Evolutionary conservation across 306 rosid genomes (phyloP).

Genomic region (Quercus rubra): DNA sequence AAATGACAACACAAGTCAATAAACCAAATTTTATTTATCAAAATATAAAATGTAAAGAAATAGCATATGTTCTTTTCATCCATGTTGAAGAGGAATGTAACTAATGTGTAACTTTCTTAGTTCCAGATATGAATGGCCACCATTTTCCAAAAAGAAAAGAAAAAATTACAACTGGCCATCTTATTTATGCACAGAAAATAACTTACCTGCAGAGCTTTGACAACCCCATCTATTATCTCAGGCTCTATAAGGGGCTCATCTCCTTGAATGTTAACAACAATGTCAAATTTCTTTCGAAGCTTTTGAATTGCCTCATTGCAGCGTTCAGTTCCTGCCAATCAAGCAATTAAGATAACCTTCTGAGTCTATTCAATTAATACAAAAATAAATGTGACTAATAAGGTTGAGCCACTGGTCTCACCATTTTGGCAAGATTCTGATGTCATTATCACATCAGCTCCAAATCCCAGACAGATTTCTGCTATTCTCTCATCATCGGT

Average conservation of each 20-base stretch:
- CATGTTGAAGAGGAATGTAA: neutral
- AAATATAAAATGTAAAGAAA: neutral
- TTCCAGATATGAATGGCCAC: neutral
- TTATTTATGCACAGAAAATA: neutral
- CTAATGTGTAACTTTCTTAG: neutral
- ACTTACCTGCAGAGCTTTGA: conserved; percentile 83
- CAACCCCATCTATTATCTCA: conserved; percentile 84
- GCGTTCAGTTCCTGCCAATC: conserved; percentile 74
- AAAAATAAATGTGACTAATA: neutral
- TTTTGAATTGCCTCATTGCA: conserved; percentile 84
- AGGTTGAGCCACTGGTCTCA: conserved; percentile 21
- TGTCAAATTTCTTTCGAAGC: conserved; percentile 70
- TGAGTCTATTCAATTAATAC: neutral
- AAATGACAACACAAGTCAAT: neutral
- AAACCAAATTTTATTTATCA: neutral
- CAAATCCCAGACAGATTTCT: conserved; percentile 78
- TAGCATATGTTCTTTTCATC: too few species aligned
- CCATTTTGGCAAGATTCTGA: conserved; percentile 84
- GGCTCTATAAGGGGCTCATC: conserved; percentile 96
- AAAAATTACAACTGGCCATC: too few species aligned
- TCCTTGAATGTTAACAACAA: conserved; percentile 95
- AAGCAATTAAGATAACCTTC: conserved; percentile 10
- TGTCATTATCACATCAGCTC: conserved; percentile 96
- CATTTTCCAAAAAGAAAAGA: neutral
- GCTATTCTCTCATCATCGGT: conserved; percentile 87